Evolutionary conservation across 345 rosid genomes (phyloP).

Genomic region (Trapa incisa): DNA sequence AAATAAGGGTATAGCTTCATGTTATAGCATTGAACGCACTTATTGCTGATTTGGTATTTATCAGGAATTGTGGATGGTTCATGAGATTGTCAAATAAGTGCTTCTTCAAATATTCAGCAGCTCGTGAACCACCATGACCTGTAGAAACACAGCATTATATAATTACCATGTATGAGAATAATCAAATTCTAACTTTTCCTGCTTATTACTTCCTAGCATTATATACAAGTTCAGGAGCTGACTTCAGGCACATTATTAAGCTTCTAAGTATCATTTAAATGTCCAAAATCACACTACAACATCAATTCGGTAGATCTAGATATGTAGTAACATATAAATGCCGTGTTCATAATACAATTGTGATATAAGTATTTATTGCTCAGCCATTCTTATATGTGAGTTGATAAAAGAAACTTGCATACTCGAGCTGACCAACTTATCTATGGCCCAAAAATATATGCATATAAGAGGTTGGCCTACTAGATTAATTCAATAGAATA

Average conservation of each 20-base stretch:
- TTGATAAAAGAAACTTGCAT: not conserved
- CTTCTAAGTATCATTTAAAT: too few species aligned
- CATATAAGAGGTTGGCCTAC: not conserved
- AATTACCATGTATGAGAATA: not conserved
- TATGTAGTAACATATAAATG: not conserved
- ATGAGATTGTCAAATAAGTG: constrained; percentile 33
- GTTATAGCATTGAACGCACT: constrained; percentile 16
- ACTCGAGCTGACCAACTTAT: not conserved
- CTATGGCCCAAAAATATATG: not conserved
- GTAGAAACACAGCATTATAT: not conserved
- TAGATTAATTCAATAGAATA: not conserved
- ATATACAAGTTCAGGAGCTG: too few species aligned
- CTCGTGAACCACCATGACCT: constrained; percentile 40
- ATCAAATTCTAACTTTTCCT: too few species aligned
- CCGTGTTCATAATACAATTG: not conserved
- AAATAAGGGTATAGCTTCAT: not conserved
- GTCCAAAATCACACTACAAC: too few species aligned
- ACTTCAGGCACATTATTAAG: too few species aligned
- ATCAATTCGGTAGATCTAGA: not conserved
- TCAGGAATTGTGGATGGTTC: constrained; percentile 30
- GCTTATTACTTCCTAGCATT: too few species aligned
- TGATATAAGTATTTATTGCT: not conserved
- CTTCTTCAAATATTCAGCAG: constrained; percentile 35
- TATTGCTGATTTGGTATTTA: constrained; percentile 34
- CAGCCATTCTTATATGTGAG: not conserved